Percentiles rank a stretch among this genome's conserved stretches.
phyloP scores from a whole-genome alignment of 1,284 basidiomycete species.

The Cronartium quercuum region DNA sequence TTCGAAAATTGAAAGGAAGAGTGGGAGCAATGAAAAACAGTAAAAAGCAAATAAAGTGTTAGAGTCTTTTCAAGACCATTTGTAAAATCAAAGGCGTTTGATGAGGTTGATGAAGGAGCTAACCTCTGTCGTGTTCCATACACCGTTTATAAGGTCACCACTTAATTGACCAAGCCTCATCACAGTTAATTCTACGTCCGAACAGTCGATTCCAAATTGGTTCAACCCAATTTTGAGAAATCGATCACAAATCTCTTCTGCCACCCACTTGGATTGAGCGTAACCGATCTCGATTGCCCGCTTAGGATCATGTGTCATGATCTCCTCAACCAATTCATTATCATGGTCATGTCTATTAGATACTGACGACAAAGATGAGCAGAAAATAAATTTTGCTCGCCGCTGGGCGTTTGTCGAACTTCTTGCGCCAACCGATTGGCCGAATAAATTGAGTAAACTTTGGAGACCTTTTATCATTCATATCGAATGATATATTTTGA shows the following conservation, averaged over 20 bases:
- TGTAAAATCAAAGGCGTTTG: neutral
- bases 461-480: neutral
- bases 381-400: conserved; percentile 57
- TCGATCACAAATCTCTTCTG: conserved; percentile 57
- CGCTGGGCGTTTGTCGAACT: neutral
- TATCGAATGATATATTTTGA: no score
- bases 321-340: conserved; percentile 48
- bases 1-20: no score
- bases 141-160: conserved; percentile 55
- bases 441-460: neutral
- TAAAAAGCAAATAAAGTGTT: no score
- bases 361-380: conserved; percentile 56
- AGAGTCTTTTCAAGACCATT: no score
- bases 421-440: neutral
- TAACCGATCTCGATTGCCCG: conserved; percentile 57
- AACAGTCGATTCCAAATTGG: neutral
- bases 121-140: conserved; percentile 61
- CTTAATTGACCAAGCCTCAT: conserved; percentile 55
- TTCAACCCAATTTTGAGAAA: conserved; percentile 45
- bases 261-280: conserved; percentile 60
- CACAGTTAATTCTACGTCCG: neutral
- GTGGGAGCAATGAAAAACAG: no score
- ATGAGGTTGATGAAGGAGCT: conserved; percentile 41
- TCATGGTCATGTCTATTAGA: conserved; percentile 48
- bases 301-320: conserved; percentile 50